Conservation (phyloP, 179 eudicot species). For the Corrigiola litoralis region DNA sequence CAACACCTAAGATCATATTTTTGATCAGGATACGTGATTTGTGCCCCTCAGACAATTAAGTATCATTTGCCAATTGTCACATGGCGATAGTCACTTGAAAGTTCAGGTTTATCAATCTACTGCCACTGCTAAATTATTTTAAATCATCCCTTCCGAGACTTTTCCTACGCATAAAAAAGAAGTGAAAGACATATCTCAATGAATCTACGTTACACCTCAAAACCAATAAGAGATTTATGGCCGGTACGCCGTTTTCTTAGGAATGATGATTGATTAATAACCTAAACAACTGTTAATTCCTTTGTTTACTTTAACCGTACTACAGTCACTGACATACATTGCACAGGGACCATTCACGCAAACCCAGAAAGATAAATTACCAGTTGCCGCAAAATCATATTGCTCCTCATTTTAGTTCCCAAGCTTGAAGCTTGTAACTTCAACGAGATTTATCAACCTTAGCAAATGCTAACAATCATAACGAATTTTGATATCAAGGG, state of each 20-base stretch:
- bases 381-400: background rate
- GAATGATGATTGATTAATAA: background rate
- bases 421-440: background rate
- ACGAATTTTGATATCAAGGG: too few species aligned
- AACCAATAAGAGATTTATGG: background rate
- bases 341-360: constrained; percentile 11
- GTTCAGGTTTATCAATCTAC: too few species aligned
- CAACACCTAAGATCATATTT: too few species aligned
- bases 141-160: too few species aligned
- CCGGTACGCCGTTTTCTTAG: background rate
- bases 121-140: too few species aligned
- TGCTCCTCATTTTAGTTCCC: background rate
- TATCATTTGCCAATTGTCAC: too few species aligned
- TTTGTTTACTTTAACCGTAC: background rate
- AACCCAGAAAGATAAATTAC: constrained; percentile 7
- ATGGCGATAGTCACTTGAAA: too few species aligned
- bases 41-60: too few species aligned
- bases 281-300: too few species aligned
- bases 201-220: background rate
- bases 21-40: too few species aligned
- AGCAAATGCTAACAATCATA: too few species aligned
- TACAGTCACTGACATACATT: constrained; percentile 14
- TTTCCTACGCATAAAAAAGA: too few species aligned
- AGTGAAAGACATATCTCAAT: background rate
- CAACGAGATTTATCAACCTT: background rate